Evolutionary conservation across 495 filamentous ascomycete species (phyloP).

Genomic region (Trichoderma erinaceum): DNA sequence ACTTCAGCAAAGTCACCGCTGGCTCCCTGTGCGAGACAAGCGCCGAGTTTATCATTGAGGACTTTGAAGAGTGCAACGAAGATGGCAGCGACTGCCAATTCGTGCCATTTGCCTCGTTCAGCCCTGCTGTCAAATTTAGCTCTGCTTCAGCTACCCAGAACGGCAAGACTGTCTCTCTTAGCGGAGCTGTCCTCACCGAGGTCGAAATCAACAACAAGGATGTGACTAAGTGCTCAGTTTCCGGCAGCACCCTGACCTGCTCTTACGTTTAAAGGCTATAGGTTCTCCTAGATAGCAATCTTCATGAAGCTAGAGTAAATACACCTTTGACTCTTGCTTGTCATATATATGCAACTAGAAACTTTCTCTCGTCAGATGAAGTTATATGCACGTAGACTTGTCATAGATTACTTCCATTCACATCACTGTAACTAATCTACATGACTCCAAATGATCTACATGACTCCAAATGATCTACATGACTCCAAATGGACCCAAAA

Average conservation of each 20-base stretch:
- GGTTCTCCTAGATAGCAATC: not conserved
- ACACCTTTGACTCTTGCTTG: not conserved
- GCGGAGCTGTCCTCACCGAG: not conserved
- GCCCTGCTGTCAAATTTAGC: constrained; percentile 41
- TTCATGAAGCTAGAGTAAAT: not conserved
- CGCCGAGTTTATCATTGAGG: constrained; percentile 64
- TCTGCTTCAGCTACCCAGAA: constrained; percentile 22
- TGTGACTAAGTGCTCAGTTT: not conserved
- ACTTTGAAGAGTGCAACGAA: constrained; percentile 32
- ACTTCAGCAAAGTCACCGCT: constrained; percentile 28
- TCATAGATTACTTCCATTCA: too few relatives aligned
- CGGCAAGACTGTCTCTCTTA: not conserved
- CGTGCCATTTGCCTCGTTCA: constrained; percentile 54
- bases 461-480: too few relatives aligned
- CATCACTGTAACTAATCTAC: too few relatives aligned
- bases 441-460: too few relatives aligned
- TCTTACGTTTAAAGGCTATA: not conserved
- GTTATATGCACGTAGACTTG: too few relatives aligned
- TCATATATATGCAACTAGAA: not conserved
- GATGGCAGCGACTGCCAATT: constrained; percentile 35
- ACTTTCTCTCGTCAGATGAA: too few relatives aligned
- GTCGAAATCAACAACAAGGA: constrained; percentile 3
- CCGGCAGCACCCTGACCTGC: constrained; percentile 4
- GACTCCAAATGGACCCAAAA: too few relatives aligned
- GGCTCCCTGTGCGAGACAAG: constrained; percentile 39